A percentile compares a stretch with the other conserved stretches of the same genome.
Conservation (phyloP, 1,284 basidiomycete species). For the Phenoliferia sp. region DNA sequence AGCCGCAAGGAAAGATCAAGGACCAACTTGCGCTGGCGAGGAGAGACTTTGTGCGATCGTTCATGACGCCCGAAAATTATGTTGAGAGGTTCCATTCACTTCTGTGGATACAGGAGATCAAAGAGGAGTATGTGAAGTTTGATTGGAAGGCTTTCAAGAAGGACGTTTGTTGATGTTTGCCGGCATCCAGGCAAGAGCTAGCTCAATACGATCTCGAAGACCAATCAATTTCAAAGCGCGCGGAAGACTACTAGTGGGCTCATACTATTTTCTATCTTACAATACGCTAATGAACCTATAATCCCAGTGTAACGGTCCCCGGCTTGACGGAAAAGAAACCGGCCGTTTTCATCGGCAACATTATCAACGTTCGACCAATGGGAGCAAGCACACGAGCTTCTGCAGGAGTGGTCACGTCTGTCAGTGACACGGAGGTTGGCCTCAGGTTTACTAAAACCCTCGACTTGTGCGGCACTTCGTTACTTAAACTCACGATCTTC, state of each 20-base stretch:
- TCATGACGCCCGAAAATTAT: neutral
- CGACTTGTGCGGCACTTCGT: neutral
- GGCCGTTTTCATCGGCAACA: slow-evolving; percentile 7
- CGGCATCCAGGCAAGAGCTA: neutral
- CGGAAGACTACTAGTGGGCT: neutral
- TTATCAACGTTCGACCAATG: slow-evolving; percentile 2
- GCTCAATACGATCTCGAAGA: slow-evolving; percentile 3
- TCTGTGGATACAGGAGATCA: neutral
- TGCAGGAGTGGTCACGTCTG: slow-evolving; percentile 8
- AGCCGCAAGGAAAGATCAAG: neutral
- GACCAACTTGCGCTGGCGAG: neutral
- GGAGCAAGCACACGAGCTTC: neutral
- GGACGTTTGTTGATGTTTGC: neutral
- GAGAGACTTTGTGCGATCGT: neutral
- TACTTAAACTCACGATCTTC: neutral
- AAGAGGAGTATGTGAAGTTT: neutral
- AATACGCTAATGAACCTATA: neutral
- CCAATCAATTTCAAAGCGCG: neutral
- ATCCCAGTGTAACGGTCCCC: neutral
- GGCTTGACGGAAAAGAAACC: slow-evolving; percentile 15
- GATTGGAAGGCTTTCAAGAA: neutral
- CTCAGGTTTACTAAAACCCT: neutral
- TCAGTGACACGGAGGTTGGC: neutral
- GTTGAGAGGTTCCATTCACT: neutral
- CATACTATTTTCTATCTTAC: neutral